These are phyloP conservation scores for Coemansia sp. DNA, from an alignment of 192 early-diverging fungal genomes.

Conservation along the genomic window DNA sequence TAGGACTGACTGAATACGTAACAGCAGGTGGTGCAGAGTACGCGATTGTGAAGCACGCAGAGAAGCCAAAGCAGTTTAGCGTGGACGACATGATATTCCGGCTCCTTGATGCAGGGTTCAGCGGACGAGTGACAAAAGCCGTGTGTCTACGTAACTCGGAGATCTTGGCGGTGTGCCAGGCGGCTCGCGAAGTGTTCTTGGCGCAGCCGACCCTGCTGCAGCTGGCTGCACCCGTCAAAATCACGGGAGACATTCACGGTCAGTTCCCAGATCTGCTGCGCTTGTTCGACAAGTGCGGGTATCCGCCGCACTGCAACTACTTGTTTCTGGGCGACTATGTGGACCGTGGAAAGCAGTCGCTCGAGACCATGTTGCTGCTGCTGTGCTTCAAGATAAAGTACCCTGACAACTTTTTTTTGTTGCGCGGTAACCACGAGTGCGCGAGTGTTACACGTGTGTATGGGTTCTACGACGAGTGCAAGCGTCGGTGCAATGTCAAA, in stretches of 20 bases:
- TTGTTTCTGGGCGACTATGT: conserved; percentile 96
- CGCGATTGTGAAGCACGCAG: conserved; percentile 52
- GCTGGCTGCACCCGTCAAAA: conserved; percentile 74
- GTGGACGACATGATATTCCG: conserved; percentile 89
- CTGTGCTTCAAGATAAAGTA: conserved; percentile 97
- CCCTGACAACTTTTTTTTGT: conserved; percentile 95
- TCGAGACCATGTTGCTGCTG: conserved; percentile 92
- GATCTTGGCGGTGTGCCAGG: conserved; percentile 81
- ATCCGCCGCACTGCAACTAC: conserved; percentile 89
- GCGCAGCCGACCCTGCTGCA: conserved; percentile 82
- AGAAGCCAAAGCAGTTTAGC: conserved; percentile 61
- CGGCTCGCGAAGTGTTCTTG: conserved; percentile 85
- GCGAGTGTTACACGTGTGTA: conserved; percentile 92
- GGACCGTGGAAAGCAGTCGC: conserved; percentile 91
- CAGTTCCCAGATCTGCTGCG: conserved; percentile 92
- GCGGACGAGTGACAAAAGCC: conserved; percentile 69
- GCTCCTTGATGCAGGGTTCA: conserved; percentile 76
- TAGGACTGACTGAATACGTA: conserved; percentile 55
- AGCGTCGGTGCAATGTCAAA: conserved; percentile 80
- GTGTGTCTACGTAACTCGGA: conserved; percentile 85
- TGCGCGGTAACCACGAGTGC: conserved; percentile 96
- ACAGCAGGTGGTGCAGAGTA: conserved; percentile 50
- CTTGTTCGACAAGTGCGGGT: conserved; percentile 92
- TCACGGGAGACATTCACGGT: conserved; percentile 92
- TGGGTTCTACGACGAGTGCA: conserved; percentile 98